These are phyloP conservation scores for Hansfordia pulvinata DNA, from an alignment of 2,329 filamentous ascomycete genomes.

Conservation along the genomic window DNA sequence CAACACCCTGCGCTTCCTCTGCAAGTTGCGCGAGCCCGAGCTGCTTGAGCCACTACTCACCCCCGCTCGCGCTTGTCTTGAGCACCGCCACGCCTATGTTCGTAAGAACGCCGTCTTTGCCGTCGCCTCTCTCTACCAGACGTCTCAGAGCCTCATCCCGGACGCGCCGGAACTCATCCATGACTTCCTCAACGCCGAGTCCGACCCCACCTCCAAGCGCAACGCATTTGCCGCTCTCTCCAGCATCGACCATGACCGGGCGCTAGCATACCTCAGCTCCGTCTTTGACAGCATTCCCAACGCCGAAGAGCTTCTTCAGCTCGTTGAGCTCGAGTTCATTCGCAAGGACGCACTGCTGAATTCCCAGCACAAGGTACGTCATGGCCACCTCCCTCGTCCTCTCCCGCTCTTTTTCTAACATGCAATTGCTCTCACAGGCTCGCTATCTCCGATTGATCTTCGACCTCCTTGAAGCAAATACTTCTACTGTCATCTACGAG, in stretches of 20 bases:
- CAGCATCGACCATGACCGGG: slow-evolving; percentile 87
- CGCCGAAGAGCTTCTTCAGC: slow-evolving; percentile 82
- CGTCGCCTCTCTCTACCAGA: slow-evolving; percentile 79
- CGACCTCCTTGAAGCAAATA: slow-evolving; percentile 82
- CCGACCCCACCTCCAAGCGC: slow-evolving; percentile 89
- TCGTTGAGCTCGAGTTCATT: slow-evolving; percentile 94
- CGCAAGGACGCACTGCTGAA: slow-evolving; percentile 95
- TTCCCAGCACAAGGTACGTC: slow-evolving; percentile 70
- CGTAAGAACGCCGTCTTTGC: slow-evolving; percentile 97
- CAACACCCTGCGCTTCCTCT: slow-evolving; percentile 95
- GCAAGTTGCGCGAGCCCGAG: slow-evolving; percentile 90
- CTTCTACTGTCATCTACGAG: slow-evolving; percentile 94
- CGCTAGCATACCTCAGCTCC: slow-evolving; percentile 72
- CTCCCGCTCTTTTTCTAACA: neutral
- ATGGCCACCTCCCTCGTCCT: neutral
- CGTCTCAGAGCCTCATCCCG: slow-evolving; percentile 83
- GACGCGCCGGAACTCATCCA: slow-evolving; percentile 89
- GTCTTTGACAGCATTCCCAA: slow-evolving; percentile 92
- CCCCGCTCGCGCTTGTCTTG: slow-evolving; percentile 80
- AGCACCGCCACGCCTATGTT: slow-evolving; percentile 94
- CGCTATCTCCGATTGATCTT: slow-evolving; percentile 91
- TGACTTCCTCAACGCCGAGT: slow-evolving; percentile 80
- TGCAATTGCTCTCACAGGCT: slow-evolving; percentile 38
- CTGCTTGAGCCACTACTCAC: slow-evolving; percentile 92
- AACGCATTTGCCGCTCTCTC: slow-evolving; percentile 91